Evolutionary conservation across 2,329 filamentous ascomycete genomes (phyloP).

Genomic region (Alternaria sp.): DNA sequence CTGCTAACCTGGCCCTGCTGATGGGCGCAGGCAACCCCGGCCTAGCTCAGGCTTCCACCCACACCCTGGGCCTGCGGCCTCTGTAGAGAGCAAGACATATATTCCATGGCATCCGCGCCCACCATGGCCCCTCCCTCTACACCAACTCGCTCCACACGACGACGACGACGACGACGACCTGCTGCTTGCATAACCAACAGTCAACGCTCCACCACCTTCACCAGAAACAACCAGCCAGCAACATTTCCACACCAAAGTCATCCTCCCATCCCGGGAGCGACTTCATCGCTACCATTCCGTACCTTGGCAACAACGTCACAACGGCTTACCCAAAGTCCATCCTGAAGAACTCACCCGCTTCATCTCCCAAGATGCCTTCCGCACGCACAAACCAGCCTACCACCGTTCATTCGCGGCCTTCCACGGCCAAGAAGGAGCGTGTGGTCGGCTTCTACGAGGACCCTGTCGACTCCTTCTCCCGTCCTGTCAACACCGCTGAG

Average conservation of each 20-base stretch:
- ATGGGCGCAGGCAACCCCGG: slow-evolving; percentile 25
- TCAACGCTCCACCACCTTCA: slow-evolving; percentile 13
- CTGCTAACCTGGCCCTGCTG: slow-evolving; percentile 27
- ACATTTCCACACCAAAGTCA: slow-evolving; percentile 26
- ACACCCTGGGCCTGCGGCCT: slow-evolving; percentile 30
- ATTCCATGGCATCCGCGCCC: slow-evolving; percentile 36
- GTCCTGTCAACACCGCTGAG: slow-evolving; percentile 54
- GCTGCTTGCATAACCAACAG: slow-evolving; percentile 14
- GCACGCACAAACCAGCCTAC: slow-evolving; percentile 47
- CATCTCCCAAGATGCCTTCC: slow-evolving; percentile 46
- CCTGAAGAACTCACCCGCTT: slow-evolving; percentile 40
- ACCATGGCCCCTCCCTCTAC: slow-evolving; percentile 30
- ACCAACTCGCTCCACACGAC: slow-evolving; percentile 23
- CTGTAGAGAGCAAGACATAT: slow-evolving; percentile 46
- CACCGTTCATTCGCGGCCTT: slow-evolving; percentile 42
- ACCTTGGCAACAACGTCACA: slow-evolving; percentile 38
- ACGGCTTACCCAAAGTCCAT: slow-evolving; percentile 46
- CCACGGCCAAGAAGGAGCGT: slow-evolving; percentile 45
- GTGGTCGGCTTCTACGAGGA: slow-evolving; percentile 49
- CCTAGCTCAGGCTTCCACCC: slow-evolving; percentile 40
- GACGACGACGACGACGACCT: slow-evolving; percentile 8
- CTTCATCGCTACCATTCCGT: slow-evolving; percentile 39
- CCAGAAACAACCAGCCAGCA: slow-evolving; percentile 25
- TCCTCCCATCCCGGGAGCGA: slow-evolving; percentile 35
- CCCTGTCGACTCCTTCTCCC: slow-evolving; percentile 52